Evolutionary conservation across 2,329 filamentous ascomycete genomes (phyloP).

Genomic region (Achaetomium macrosporum): DNA sequence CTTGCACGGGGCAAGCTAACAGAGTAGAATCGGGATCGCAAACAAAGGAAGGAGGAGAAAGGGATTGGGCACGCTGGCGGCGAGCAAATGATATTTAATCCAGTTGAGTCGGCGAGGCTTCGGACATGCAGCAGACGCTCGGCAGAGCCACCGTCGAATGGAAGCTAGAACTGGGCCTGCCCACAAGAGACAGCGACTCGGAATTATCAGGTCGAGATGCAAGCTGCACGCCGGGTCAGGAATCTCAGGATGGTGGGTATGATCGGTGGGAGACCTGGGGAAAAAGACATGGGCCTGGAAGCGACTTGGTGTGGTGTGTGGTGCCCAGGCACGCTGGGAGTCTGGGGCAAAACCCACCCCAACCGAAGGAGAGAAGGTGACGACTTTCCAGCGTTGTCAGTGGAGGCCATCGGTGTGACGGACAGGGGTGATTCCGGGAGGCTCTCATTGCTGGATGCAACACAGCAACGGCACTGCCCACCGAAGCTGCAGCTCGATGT

Average conservation of each 20-base stretch:
- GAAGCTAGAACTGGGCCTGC: constrained; percentile 8
- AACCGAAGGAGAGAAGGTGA: constrained; percentile 18
- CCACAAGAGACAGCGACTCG: constrained; percentile 1
- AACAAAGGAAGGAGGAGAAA: constrained; percentile 13
- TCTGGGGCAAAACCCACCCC: constrained; percentile 11
- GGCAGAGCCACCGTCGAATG: constrained; percentile 12
- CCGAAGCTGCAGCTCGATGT: constrained; percentile 18
- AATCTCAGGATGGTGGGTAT: constrained; percentile 10
- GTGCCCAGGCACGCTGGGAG: constrained; percentile 10
- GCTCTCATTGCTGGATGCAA: constrained; percentile 3
- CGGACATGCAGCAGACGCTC: constrained; percentile 13
- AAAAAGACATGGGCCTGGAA: constrained; percentile 10
- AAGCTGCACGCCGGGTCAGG: constrained; percentile 18
- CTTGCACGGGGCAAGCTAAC: constrained; percentile 14
- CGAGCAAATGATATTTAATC: constrained; percentile 23
- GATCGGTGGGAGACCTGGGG: constrained; percentile 3
- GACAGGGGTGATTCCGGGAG: constrained; percentile 13
- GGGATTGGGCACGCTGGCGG: constrained; percentile 17
- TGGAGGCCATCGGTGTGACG: constrained; percentile 20
- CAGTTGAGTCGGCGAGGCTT: constrained; percentile 23
- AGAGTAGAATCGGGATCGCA: constrained; percentile 16
- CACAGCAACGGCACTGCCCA: constrained; percentile 18
- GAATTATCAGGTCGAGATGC: constrained; percentile 21
- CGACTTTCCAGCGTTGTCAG: constrained; percentile 19
- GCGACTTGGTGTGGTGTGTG: neutral